Evolutionary conservation across 768 basidiomycete species (phyloP).

Genomic region (Kondoa malvinella): DNA sequence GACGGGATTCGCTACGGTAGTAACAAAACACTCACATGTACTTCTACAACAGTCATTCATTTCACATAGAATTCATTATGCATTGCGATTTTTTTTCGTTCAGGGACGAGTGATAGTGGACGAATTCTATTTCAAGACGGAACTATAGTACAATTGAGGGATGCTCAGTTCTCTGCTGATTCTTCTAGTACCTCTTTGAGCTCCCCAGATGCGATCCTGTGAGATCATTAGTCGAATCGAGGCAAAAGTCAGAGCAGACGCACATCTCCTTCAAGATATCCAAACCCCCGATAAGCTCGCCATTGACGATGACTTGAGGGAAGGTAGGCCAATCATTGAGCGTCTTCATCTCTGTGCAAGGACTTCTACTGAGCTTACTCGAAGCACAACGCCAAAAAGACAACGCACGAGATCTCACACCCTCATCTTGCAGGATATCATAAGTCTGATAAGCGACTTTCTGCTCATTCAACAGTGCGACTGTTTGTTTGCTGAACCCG

Average conservation of each 20-base stretch:
- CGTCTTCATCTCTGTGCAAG: slow-evolving; percentile 39
- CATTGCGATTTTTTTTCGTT: not conserved
- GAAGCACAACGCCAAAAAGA: not conserved
- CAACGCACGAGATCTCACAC: slow-evolving; percentile 54
- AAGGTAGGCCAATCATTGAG: slow-evolving; percentile 82
- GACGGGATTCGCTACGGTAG: not conserved
- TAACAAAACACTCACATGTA: not conserved
- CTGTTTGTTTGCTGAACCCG: slow-evolving; percentile 66
- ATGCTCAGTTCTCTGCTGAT: not conserved
- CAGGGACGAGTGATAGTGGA: not conserved
- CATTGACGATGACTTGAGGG: slow-evolving; percentile 69
- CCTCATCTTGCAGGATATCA: slow-evolving; percentile 68
- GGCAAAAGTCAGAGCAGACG: not conserved
- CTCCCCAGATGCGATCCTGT: slow-evolving; percentile 8
- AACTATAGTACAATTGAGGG: not conserved
- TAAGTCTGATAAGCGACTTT: slow-evolving; percentile 54
- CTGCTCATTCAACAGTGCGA: slow-evolving; percentile 48
- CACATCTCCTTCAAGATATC: slow-evolving; percentile 85
- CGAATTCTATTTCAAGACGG: not conserved
- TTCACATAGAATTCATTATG: not conserved
- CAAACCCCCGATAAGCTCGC: slow-evolving; percentile 85
- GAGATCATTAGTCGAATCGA: not conserved
- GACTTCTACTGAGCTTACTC: not conserved
- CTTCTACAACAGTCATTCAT: not conserved
- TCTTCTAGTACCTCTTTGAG: not conserved